Evolutionary conservation across 495 filamentous ascomycete genomes (phyloP).

Genomic region (Parachaetomium inaequale): DNA sequence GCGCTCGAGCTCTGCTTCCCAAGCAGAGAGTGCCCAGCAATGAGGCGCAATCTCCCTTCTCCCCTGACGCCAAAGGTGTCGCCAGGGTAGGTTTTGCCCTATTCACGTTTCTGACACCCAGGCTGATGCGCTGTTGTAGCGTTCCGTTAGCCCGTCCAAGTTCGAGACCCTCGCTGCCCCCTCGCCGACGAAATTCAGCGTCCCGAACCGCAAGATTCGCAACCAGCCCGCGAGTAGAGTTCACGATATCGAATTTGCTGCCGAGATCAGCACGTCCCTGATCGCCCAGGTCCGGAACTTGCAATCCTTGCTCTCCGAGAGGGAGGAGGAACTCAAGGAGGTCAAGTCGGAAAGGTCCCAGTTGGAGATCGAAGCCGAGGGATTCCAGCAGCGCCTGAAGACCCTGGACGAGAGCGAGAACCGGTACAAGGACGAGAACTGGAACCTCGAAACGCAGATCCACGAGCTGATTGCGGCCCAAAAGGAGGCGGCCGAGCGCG

Average conservation of each 20-base stretch:
- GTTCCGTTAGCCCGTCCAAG: constrained; percentile 69
- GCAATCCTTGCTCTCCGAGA: constrained; percentile 76
- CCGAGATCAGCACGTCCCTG: constrained; percentile 88
- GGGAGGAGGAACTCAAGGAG: constrained; percentile 78
- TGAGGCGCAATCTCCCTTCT: constrained; percentile 63
- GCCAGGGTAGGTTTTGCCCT: constrained; percentile 46
- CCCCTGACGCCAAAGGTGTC: constrained; percentile 49
- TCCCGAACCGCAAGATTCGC: constrained; percentile 77
- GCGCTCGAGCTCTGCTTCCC: constrained; percentile 82
- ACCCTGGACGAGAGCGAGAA: constrained; percentile 88
- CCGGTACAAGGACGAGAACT: constrained; percentile 95
- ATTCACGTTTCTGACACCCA: not conserved
- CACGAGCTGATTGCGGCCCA: constrained; percentile 71
- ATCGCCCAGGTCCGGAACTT: constrained; percentile 85
- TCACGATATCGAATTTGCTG: constrained; percentile 93
- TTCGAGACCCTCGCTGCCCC: constrained; percentile 80
- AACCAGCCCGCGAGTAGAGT: constrained; percentile 84
- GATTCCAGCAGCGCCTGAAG: constrained; percentile 71
- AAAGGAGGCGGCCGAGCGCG: constrained; percentile 70
- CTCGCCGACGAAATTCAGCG: constrained; percentile 85
- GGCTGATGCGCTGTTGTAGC: constrained; percentile 44
- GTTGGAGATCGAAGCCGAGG: constrained; percentile 77
- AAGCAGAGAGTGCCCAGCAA: constrained; percentile 69
- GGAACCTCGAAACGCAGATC: constrained; percentile 85
- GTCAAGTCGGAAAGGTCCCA: constrained; percentile 67